A percentile compares a stretch with the other conserved stretches of the same genome.
These are phyloP conservation scores for Pseudonitzschia delicatissima DNA, from an alignment of 108 stramenopile genomes.

Conservation along the genomic window DNA sequence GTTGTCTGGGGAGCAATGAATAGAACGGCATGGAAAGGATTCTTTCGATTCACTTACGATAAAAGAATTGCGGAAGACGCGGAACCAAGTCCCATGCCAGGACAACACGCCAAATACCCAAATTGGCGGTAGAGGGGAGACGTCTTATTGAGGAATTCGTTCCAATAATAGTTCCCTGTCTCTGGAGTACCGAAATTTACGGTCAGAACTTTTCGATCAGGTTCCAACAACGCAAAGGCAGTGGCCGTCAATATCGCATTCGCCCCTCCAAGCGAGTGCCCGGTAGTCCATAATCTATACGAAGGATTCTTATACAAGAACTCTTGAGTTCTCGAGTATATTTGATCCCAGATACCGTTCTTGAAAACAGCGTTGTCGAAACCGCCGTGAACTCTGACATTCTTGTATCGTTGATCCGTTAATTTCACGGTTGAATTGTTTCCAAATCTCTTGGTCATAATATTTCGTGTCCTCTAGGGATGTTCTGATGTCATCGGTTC, in stretches of 20 bases:
- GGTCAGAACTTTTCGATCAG: conserved; percentile 12
- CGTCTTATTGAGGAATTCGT: conserved; percentile 41
- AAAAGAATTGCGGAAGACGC: conserved; percentile 66
- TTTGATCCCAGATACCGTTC: conserved; percentile 42
- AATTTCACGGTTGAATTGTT: conserved; percentile 31
- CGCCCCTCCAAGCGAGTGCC: conserved; percentile 80
- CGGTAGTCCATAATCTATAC: conserved; percentile 57
- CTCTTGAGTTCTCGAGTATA: conserved; percentile 20
- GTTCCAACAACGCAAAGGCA: conserved; percentile 37
- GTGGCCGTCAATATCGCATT: conserved; percentile 68
- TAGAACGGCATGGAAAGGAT: not conserved
- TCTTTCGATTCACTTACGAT: conserved; percentile 21
- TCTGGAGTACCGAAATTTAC: conserved; percentile 85
- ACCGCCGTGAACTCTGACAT: conserved; percentile 62
- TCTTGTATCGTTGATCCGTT: not conserved
- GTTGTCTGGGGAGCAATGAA: not conserved
- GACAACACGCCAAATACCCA: conserved; percentile 50
- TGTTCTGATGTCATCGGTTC: conserved; percentile 78
- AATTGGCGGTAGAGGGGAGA: conserved; percentile 27
- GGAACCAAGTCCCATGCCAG: conserved; percentile 77
- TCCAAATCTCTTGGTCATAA: conserved; percentile 59
- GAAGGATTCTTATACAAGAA: conserved; percentile 14
- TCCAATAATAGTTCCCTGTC: conserved; percentile 62
- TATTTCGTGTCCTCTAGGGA: conserved; percentile 66
- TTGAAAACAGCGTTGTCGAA: conserved; percentile 80